These are phyloP conservation scores for Chlorella sp. DNA, from an alignment of 139 green algal genomes.

Conservation along the genomic window DNA sequence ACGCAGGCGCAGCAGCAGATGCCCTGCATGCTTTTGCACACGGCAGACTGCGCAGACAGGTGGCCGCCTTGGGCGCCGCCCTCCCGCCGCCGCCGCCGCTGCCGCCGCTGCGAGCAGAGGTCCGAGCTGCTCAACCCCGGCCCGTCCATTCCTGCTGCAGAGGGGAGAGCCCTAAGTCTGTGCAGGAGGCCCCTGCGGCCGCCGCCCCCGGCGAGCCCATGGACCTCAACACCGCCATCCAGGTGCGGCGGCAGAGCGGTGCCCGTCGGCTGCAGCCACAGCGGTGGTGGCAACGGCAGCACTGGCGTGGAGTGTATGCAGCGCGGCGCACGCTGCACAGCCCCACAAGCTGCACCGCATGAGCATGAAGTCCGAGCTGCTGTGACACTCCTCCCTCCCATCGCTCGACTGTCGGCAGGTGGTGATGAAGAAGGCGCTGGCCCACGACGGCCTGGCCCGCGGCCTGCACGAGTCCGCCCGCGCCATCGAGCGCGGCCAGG, in stretches of 20 bases:
- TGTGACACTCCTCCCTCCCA: no score
- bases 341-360: no score
- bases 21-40: no score
- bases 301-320: no score
- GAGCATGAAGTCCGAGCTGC: no score
- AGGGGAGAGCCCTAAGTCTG: slow-evolving; percentile 54
- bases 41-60: neutral
- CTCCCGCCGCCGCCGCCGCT: neutral
- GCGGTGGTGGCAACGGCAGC: no score
- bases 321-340: no score
- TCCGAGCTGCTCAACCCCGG: neutral
- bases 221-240: slow-evolving; percentile 96
- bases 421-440: slow-evolving; percentile 98
- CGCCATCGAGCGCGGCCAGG: slow-evolving; percentile 84
- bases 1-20: no score
- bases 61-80: neutral
- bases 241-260: slow-evolving; percentile 21
- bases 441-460: slow-evolving; percentile 94
- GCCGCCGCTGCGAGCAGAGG: neutral
- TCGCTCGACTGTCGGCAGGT: slow-evolving; percentile 29
- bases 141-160: slow-evolving; percentile 34
- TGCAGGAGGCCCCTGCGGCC: slow-evolving; percentile 51
- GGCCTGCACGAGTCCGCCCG: slow-evolving; percentile 93
- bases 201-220: slow-evolving; percentile 92
- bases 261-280: no score